Conservation (phyloP, 805 yeast genomes). For the Pichia scutulata region DNA sequence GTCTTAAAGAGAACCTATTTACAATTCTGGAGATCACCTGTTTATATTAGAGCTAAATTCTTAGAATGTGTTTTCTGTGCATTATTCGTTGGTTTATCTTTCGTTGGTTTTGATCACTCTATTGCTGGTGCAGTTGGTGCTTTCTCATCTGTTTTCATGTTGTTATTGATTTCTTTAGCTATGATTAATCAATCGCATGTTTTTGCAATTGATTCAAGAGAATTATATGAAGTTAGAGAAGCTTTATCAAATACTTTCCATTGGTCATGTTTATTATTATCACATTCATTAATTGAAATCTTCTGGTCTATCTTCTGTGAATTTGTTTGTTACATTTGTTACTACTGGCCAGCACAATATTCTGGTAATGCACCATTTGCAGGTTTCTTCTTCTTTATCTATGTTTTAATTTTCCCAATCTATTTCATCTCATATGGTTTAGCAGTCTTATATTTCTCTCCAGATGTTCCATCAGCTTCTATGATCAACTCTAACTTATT, state of each 20-base stretch:
- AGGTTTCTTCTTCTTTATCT: slow-evolving; percentile 36
- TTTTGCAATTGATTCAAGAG: slow-evolving; percentile 49
- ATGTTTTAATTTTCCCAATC: slow-evolving; percentile 35
- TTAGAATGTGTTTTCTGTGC: slow-evolving; percentile 36
- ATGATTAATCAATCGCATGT: slow-evolving; percentile 60
- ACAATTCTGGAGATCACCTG: slow-evolving; percentile 45
- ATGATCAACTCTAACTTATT: slow-evolving; percentile 50
- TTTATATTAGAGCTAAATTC: slow-evolving; percentile 43
- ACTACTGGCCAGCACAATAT: slow-evolving; percentile 30
- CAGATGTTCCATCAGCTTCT: slow-evolving; percentile 60
- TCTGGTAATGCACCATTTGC: slow-evolving; percentile 34
- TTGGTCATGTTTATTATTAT: slow-evolving; percentile 51
- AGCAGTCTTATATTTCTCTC: slow-evolving; percentile 49
- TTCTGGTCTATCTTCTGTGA: slow-evolving; percentile 48
- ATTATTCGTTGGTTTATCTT: slow-evolving; percentile 48
- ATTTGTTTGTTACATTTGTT: slow-evolving; percentile 39
- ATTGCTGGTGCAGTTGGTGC: slow-evolving; percentile 51
- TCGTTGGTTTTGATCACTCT: slow-evolving; percentile 47
- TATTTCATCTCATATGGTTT: slow-evolving; percentile 46
- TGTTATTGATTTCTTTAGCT: slow-evolving; percentile 54
- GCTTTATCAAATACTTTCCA: slow-evolving; percentile 63
- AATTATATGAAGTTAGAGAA: slow-evolving; percentile 62
- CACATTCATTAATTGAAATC: slow-evolving; percentile 49
- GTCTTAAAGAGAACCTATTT: slow-evolving; percentile 33
- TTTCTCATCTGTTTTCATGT: slow-evolving; percentile 43